These are phyloP conservation scores for Biscutella auriculata DNA, from an alignment of 441 rosid genomes.

Conservation along the genomic window DNA sequence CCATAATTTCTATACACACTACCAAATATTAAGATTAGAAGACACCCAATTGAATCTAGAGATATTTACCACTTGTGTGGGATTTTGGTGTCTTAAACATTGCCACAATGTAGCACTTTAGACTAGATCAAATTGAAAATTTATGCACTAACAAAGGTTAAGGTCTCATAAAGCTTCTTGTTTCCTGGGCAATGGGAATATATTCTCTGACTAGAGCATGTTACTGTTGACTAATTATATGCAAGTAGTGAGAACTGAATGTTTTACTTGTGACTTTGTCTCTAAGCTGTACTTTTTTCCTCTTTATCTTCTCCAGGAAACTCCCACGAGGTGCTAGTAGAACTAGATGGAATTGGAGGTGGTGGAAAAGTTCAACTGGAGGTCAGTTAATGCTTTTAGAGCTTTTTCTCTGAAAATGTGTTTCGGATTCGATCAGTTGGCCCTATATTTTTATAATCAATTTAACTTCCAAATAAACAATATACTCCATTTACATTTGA, in stretches of 20 bases:
- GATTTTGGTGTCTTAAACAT: not conserved
- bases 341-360: constrained; percentile 95
- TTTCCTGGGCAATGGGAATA: not conserved
- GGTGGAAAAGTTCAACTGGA: constrained; percentile 83
- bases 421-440: too few species aligned
- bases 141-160: not conserved
- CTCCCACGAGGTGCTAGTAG: constrained; percentile 54
- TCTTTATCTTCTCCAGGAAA: constrained; percentile 36
- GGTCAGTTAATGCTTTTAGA: constrained; percentile 34
- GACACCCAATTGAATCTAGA: not conserved
- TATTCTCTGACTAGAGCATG: not conserved
- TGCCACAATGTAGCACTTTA: not conserved
- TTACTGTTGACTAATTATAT: not conserved
- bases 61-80: not conserved
- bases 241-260: not conserved
- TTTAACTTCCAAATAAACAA: not conserved
- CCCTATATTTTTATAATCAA: not conserved
- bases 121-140: not conserved
- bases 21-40: not conserved
- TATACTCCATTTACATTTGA: not conserved
- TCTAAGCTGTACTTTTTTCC: not conserved
- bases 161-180: not conserved
- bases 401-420: not conserved
- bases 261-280: not conserved
- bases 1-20: not conserved